Evolutionary conservation across 2,329 filamentous ascomycete genomes (phyloP), one percentile per base, ranked within the genome.

Genomic region (Beauveria caledonica): DNA sequence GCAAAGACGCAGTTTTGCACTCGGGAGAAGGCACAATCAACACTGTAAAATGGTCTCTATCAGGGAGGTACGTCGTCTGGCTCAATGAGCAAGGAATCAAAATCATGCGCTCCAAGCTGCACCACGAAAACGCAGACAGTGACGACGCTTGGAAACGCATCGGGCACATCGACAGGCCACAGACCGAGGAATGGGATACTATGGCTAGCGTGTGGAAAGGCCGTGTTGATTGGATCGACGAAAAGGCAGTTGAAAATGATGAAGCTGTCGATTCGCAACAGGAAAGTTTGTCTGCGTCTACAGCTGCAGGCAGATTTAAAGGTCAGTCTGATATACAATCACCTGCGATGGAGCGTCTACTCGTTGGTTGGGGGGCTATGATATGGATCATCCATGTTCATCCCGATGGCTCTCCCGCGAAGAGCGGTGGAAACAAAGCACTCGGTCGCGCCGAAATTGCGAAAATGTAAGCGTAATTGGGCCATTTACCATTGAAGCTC

Each of bases 201-300:
- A 97, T 99, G 92, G 92, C 92, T 0, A 85, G 89, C 51, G 90
- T 97, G 4, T 97, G 94, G 92, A 96, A 93, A 75, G 90, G 90
- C 2, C 83, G 92, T 23, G 86, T 86, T 1, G 92, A 97, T 71
- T 99, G 94, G 94, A 88, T 97, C 49, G 90, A 97, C 68, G 89
- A 96, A 67, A 82, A 86, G 63, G 80, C 84, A 6, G 78, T 97
- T n/a, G 89, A 92, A 65, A 79, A 77, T 3, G 89, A 93, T 58
- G 86, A 92, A 83, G 25, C 73, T 75, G 21, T 73, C 71, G 48
- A 68, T 68, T 36, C 65, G 62, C 21, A 69, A 71, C 15, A 71
- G 74, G n/a, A 60, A 68, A 64, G 63, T n/a, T 66, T 62, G 1
- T 62, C 73, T 21, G 19, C 29, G 1, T 80, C 81, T 0, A 73